Evolutionary conservation across 2,329 filamentous ascomycete genomes (phyloP).

Genomic region (Fusarium papillatum): DNA sequence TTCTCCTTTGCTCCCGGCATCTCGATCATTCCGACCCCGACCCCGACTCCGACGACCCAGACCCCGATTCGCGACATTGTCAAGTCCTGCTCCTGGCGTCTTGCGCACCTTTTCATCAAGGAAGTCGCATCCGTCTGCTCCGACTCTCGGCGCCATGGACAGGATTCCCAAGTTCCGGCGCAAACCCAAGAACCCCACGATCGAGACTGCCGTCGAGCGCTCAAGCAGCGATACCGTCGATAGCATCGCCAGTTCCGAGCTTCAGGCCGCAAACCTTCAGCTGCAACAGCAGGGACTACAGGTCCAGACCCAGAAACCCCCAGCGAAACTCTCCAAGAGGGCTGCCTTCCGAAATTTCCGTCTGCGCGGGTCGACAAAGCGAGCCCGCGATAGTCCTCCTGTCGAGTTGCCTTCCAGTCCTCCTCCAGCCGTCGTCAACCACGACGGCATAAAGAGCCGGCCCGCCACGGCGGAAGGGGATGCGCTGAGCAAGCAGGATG

Average conservation of each 20-base stretch:
- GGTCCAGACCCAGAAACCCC: constrained; percentile 29
- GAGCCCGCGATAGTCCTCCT: constrained; percentile 59
- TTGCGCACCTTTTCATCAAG: constrained; percentile 24
- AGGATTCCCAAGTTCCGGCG: constrained; percentile 58
- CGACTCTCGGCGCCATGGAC: constrained; percentile 50
- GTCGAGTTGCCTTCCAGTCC: constrained; percentile 46
- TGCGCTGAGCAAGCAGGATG: constrained; percentile 31
- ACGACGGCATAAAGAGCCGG: constrained; percentile 50
- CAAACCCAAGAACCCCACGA: constrained; percentile 59
- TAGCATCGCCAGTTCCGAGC: constrained; percentile 43
- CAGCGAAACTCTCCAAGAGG: constrained; percentile 46
- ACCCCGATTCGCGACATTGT: constrained; percentile 15
- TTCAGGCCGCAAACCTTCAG: constrained; percentile 38
- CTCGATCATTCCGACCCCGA: constrained; percentile 25
- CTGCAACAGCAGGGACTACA: constrained; percentile 34
- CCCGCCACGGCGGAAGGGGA: constrained; percentile 35
- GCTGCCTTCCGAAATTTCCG: constrained; percentile 60
- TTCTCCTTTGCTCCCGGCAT: constrained; percentile 26
- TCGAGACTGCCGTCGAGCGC: constrained; percentile 56
- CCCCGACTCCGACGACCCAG: constrained; percentile 11
- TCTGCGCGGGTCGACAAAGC: constrained; percentile 60
- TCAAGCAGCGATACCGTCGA: constrained; percentile 46
- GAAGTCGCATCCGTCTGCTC: constrained; percentile 23
- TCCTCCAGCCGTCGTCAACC: constrained; percentile 51
- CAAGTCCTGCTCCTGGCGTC: constrained; percentile 27